Evolutionary conservation across 73 alveolate genomes (phyloP).

Genomic region (Paramecium pentaurelia): DNA sequence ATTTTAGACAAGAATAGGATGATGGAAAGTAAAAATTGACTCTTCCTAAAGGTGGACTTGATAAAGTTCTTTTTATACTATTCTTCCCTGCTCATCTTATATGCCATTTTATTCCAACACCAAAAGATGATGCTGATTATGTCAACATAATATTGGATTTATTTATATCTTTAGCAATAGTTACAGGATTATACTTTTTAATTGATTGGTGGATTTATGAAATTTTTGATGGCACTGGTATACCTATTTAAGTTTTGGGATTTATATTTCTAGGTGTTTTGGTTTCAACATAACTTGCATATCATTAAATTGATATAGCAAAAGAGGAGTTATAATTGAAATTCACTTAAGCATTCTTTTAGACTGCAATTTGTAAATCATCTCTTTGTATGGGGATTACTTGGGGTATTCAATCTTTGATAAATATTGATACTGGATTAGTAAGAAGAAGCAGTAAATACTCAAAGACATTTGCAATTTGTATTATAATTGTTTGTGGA

Average conservation of each 20-base stretch:
- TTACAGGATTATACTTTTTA: not conserved
- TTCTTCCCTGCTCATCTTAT: constrained; percentile 15
- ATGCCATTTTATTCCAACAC: not conserved
- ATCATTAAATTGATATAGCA: not conserved
- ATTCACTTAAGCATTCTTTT: not conserved
- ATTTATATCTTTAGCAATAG: not conserved
- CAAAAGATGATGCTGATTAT: constrained; percentile 13
- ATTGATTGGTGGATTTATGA: constrained; percentile 44
- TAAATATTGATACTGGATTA: not conserved
- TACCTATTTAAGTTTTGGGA: constrained; percentile 16
- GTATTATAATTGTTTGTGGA: not conserved
- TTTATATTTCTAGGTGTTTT: not conserved
- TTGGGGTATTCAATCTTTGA: not conserved
- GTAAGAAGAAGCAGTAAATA: not conserved
- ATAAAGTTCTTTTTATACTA: not conserved
- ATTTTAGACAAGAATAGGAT: not conserved
- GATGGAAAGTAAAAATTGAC: not conserved
- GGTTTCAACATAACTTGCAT: not conserved
- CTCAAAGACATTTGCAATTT: not conserved
- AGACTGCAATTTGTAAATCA: not conserved
- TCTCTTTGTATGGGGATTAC: constrained; percentile 7
- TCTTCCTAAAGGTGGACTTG: not conserved
- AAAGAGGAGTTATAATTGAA: not conserved
- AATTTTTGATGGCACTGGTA: not conserved
- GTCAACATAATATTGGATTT: not conserved